A percentile compares a stretch with the other conserved stretches of the same genome.
Conservation (phyloP, 805 yeast species). For the Nakazawaea holstii region DNA sequence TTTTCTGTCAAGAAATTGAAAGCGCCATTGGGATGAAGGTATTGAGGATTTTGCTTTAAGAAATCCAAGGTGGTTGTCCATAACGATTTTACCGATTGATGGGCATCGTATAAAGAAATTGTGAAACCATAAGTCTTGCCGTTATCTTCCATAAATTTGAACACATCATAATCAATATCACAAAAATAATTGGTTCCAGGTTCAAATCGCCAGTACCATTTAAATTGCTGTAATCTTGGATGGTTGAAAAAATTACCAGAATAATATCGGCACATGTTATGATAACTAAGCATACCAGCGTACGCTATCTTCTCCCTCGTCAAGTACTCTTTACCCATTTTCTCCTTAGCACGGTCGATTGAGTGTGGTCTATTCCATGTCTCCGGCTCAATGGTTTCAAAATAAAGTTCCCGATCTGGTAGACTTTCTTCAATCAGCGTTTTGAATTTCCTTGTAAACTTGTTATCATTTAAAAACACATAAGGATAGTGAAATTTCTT, state of each 20-base stretch:
- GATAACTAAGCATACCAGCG: constrained; percentile 60
- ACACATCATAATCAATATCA: constrained; percentile 69
- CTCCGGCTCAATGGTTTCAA: constrained; percentile 37
- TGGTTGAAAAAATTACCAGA: constrained; percentile 59
- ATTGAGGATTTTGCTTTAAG: constrained; percentile 50
- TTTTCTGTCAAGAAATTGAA: constrained; percentile 47
- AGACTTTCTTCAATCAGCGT: constrained; percentile 34
- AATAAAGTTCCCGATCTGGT: constrained; percentile 16
- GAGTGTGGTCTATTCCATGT: constrained; percentile 43
- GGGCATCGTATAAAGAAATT: constrained; percentile 63
- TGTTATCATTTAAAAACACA: constrained; percentile 86
- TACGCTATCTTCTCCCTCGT: constrained; percentile 45
- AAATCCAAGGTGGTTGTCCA: constrained; percentile 70
- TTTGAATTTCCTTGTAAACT: constrained; percentile 74
- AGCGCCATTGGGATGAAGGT: constrained; percentile 48
- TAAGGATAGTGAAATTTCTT: constrained; percentile 79
- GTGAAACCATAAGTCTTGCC: constrained; percentile 71
- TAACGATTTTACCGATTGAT: constrained; percentile 53
- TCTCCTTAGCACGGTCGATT: constrained; percentile 32
- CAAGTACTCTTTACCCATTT: constrained; percentile 30
- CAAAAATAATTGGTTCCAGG: constrained; percentile 67
- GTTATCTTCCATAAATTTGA: constrained; percentile 64
- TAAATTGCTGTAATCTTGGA: constrained; percentile 54
- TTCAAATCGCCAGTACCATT: constrained; percentile 79
- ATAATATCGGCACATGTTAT: constrained; percentile 82